Conservation (phyloP, 2,329 filamentous ascomycete genomes). For the Penicillium sp. region DNA sequence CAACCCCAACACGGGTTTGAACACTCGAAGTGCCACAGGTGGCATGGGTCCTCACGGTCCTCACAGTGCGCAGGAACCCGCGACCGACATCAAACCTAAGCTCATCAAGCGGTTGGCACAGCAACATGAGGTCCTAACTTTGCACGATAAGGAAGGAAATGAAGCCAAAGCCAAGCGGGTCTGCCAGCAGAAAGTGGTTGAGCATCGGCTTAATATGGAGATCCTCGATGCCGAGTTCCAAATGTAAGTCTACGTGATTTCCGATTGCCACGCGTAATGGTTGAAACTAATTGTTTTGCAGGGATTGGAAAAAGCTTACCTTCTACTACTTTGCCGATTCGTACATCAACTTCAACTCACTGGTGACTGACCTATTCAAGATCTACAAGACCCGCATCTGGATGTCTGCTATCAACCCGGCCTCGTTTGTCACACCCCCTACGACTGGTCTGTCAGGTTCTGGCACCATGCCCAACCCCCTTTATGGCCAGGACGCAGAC, state of each 20-base stretch:
- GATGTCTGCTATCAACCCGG: constrained; percentile 99
- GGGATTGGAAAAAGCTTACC: constrained; percentile 98
- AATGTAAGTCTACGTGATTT: constrained; percentile 64
- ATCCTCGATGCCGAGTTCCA: constrained; percentile 98
- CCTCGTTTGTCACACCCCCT: constrained; percentile 77
- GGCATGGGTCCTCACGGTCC: constrained; percentile 74
- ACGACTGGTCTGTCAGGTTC: constrained; percentile 69
- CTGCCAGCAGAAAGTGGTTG: constrained; percentile 93
- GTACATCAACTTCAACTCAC: constrained; percentile 98
- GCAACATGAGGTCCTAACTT: constrained; percentile 79
- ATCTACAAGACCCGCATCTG: constrained; percentile 99
- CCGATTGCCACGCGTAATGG: neutral
- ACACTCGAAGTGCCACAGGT: constrained; percentile 67
- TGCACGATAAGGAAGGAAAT: constrained; percentile 94
- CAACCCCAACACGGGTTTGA: constrained; percentile 54
- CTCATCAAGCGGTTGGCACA: constrained; percentile 95
- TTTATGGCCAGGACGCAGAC: constrained; percentile 48
- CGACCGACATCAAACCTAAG: constrained; percentile 84
- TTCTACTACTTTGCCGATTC: constrained; percentile 98
- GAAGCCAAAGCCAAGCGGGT: constrained; percentile 97
- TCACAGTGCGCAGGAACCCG: constrained; percentile 69
- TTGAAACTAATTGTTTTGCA: constrained; percentile 39
- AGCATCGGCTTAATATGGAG: constrained; percentile 95
- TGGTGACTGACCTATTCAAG: constrained; percentile 97
- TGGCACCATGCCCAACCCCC: constrained; percentile 63